Conservation (phyloP, 2,329 filamentous ascomycete genomes). For the Botrytis paeoniae region DNA sequence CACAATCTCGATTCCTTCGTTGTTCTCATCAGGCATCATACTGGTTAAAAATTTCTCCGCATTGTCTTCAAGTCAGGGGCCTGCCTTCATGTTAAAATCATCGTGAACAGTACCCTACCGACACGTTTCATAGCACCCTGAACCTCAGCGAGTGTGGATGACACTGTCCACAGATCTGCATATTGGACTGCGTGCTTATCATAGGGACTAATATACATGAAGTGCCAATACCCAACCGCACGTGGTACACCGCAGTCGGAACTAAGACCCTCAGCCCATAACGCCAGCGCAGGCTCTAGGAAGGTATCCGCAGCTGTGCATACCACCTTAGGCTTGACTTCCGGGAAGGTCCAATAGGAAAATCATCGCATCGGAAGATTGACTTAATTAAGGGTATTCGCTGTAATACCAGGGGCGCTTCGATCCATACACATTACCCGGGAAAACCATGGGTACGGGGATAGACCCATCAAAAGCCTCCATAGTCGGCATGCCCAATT, state of each 20-base stretch:
- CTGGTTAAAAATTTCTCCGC: slow-evolving; percentile 4
- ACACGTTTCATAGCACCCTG: slow-evolving; percentile 7
- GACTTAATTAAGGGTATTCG: slow-evolving; percentile 18
- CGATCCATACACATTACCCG: slow-evolving; percentile 44
- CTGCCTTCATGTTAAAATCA: neutral
- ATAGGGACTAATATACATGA: neutral
- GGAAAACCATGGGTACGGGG: slow-evolving; percentile 63
- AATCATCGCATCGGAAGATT: slow-evolving; percentile 14
- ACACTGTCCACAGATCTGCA: slow-evolving; percentile 6
- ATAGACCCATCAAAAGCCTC: slow-evolving; percentile 51
- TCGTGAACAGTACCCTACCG: neutral
- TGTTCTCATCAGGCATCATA: neutral
- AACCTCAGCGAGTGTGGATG: neutral
- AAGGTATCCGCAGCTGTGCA: neutral
- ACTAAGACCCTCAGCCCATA: slow-evolving; percentile 1
- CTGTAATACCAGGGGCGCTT: slow-evolving; percentile 35
- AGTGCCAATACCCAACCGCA: neutral
- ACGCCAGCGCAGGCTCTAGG: neutral
- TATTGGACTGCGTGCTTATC: slow-evolving; percentile 7
- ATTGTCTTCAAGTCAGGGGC: neutral
- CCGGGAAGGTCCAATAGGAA: neutral
- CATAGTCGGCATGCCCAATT: slow-evolving; percentile 31
- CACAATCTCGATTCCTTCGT: neutral
- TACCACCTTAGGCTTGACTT: neutral
- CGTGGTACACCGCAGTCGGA: slow-evolving; percentile 14